Evolutionary conservation across 192 early-diverging fungal species (phyloP).

Genomic region (Backusella circina): DNA sequence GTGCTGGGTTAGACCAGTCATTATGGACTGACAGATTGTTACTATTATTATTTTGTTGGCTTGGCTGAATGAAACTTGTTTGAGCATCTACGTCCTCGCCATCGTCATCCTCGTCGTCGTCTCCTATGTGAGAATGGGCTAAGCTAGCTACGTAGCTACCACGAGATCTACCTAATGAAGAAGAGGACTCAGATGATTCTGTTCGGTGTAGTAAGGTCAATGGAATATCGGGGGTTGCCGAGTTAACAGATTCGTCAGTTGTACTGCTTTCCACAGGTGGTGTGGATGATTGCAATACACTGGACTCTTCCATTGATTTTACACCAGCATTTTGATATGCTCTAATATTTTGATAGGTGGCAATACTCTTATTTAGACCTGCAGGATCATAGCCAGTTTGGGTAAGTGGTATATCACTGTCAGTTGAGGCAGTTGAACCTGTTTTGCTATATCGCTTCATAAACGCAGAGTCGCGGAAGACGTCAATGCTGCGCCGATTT

Average conservation of each 20-base stretch:
- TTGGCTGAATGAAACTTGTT: background rate
- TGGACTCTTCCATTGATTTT: background rate
- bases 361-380: background rate
- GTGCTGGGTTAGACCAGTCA: slow-evolving; percentile 15
- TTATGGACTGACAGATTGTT: background rate
- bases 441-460: slow-evolving; percentile 13
- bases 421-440: slow-evolving; percentile 27
- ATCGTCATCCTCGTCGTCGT: background rate
- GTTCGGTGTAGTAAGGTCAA: background rate
- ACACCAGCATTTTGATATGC: background rate
- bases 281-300: background rate
- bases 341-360: background rate
- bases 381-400: slow-evolving; percentile 7
- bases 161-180: slow-evolving; percentile 6
- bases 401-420: slow-evolving; percentile 25
- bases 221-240: slow-evolving; percentile 2
- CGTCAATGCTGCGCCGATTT: slow-evolving; percentile 7
- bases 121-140: background rate
- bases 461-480: slow-evolving; percentile 15
- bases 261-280: background rate
- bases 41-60: background rate
- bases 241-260: background rate
- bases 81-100: background rate
- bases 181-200: slow-evolving; percentile 1
- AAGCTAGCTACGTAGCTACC: background rate